Base-by-base conservation (phyloP, 768 basidiomycete species). In the Russula dissimulans region DNA sequence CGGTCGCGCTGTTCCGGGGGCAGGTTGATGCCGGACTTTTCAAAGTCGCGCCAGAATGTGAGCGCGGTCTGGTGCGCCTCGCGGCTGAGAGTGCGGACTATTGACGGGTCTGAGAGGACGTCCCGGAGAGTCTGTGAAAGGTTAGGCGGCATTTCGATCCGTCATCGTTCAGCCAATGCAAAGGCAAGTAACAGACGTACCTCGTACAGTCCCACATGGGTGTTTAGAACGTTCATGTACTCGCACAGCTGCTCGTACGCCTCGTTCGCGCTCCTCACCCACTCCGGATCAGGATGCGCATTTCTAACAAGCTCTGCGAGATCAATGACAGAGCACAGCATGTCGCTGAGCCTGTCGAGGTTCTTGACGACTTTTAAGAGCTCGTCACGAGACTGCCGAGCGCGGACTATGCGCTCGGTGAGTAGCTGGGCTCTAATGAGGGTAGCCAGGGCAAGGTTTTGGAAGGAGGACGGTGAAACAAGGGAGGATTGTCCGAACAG, bases 201-300 rank as follows among this genome's bases (percentile, higher is more conserved):
- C 76, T 91, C 80, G 64, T 94, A 95, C 48, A 99, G 77, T 42
- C 88, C 91, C 38, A 87, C 85, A 76, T 98, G 81, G 36, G 95
- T 97, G 72, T 99, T 99, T 60, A 98, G 77, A 48, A 91, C 85
- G 72, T 97, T 97, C 95, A 99, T 98, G 72, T 89, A 95, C 74
- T 94, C 90, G 76, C 93, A 97, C 63, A 98, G 77, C 62, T 81
- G 83, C 72, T 93, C 94, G 71, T 98, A 97, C 45, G 89, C 88
- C 62, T 80, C 78, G 69, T 97, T 91, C 47, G 91, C 91, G 52
- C 86, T 86, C 15, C 83, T 79, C 15, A 91, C 80, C 95, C 95
- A 98, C 48, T 73, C 68, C 31, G 77, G 76, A 69, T 97, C 91
- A 1, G 95, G 94, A 75, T 98, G 95, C 0, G 92, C 86, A 69